phyloP scores from a whole-genome alignment of 2,329 filamentous ascomycete genomes.

The Penicillium capsulatum region DNA sequence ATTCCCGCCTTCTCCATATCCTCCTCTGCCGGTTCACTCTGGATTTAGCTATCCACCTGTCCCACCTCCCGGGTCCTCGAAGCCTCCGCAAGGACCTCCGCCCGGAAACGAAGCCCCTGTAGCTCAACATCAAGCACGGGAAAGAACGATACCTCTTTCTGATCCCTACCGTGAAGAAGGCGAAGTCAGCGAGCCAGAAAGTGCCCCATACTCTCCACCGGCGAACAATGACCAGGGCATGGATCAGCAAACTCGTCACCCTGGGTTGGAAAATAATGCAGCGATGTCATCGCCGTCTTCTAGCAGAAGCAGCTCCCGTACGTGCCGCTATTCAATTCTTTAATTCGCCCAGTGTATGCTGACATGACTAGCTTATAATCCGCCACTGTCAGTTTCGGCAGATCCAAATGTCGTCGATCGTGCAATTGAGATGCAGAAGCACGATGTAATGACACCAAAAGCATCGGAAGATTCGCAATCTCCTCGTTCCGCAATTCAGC shows the following conservation, averaged over 20 bases:
- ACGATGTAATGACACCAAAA: slow-evolving; percentile 2
- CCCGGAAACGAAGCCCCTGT: background rate
- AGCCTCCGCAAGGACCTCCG: slow-evolving; percentile 4
- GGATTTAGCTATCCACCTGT: slow-evolving; percentile 21
- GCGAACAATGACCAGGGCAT: background rate
- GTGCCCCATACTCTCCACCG: slow-evolving; percentile 17
- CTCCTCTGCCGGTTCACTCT: slow-evolving; percentile 29
- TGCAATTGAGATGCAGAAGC: slow-evolving; percentile 12
- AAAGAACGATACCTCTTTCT: background rate
- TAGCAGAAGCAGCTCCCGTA: slow-evolving; percentile 35
- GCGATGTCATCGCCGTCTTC: slow-evolving; percentile 20
- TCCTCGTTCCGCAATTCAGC: slow-evolving; percentile 32
- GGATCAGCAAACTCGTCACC: background rate
- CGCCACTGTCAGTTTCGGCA: slow-evolving; percentile 26
- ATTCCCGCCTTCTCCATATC: slow-evolving; percentile 29
- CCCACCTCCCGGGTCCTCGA: slow-evolving; percentile 16
- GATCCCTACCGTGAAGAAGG: slow-evolving; percentile 63
- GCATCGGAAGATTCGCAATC: background rate
- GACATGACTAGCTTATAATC: slow-evolving; percentile 34
- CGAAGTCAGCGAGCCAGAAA: slow-evolving; percentile 68
- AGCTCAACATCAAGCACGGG: background rate
- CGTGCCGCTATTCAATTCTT: background rate
- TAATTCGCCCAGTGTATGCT: slow-evolving; percentile 11
- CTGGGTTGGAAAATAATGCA: slow-evolving; percentile 22
- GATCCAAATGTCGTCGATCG: slow-evolving; percentile 14